A percentile compares a stretch with the other conserved stretches of the same genome.
phyloP scores from a whole-genome alignment of 2,329 filamentous ascomycete species.

The Paraphoma chrysanthemicola region DNA sequence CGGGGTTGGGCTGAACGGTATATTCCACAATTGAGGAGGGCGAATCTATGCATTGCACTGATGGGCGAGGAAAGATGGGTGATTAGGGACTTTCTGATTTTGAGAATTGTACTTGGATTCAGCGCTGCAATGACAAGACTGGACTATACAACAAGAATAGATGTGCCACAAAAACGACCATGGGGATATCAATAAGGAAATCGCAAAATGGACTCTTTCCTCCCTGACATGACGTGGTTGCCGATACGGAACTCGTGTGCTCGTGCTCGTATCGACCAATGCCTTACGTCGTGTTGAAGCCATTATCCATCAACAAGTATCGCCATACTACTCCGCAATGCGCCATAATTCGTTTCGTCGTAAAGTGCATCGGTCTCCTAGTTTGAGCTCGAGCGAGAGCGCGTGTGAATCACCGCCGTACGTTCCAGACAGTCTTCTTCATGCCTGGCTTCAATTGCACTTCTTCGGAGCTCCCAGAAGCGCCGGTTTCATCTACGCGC shows the following conservation, averaged over 20 bases:
- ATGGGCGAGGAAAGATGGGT: too few relatives aligned
- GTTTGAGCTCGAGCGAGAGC: neutral
- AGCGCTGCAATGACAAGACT: neutral
- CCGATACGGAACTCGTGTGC: neutral
- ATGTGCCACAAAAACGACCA: neutral
- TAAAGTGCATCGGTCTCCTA: neutral
- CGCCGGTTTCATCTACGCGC: slow-evolving; percentile 8
- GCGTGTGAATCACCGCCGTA: slow-evolving; percentile 22
- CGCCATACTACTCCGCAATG: neutral
- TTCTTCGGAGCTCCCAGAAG: slow-evolving; percentile 4
- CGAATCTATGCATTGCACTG: too few relatives aligned
- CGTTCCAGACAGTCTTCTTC: slow-evolving; percentile 41
- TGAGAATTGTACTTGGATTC: neutral
- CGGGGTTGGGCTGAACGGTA: too few relatives aligned
- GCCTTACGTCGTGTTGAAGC: neutral
- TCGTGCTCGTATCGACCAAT: neutral
- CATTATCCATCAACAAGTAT: neutral
- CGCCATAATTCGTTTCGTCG: slow-evolving; percentile 3
- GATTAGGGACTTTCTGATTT: too few relatives aligned
- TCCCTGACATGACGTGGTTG: neutral
- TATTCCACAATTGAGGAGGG: too few relatives aligned
- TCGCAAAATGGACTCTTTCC: neutral
- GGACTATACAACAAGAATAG: neutral
- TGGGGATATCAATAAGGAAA: neutral
- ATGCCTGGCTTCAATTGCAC: slow-evolving; percentile 24